These are phyloP conservation scores for Phytomonas serpens DNA, from an alignment of 208 protist species.

Conservation along the genomic window DNA sequence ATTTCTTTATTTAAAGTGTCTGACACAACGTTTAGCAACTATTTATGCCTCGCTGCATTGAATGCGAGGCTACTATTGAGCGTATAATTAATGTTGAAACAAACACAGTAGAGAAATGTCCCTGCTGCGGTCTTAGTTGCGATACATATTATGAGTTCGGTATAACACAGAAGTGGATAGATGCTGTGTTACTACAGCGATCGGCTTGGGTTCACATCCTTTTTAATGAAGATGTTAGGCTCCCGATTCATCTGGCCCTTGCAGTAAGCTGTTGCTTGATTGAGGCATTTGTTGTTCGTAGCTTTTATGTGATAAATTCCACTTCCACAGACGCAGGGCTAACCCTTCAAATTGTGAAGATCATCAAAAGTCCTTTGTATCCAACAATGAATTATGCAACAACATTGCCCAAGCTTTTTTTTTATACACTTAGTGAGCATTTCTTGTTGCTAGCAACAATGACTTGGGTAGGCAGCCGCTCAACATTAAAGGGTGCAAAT, in stretches of 20 bases:
- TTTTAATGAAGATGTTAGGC: conserved; percentile 36
- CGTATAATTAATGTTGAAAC: conserved; percentile 66
- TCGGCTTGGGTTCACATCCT: conserved; percentile 72
- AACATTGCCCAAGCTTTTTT: conserved; percentile 42
- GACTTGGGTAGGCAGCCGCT: conserved; percentile 40
- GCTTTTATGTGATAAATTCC: conserved; percentile 17
- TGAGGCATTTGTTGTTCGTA: conserved; percentile 67
- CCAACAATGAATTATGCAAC: conserved; percentile 36
- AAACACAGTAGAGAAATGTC: conserved; percentile 64
- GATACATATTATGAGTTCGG: conserved; percentile 78
- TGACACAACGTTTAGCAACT: neutral
- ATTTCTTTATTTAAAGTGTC: conserved; percentile 2
- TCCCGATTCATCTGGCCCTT: conserved; percentile 16
- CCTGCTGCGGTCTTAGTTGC: conserved; percentile 35
- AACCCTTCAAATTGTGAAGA: conserved; percentile 62
- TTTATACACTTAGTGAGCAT: conserved; percentile 53
- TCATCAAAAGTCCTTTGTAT: conserved; percentile 35
- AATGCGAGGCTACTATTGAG: conserved; percentile 40
- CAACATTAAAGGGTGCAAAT: conserved; percentile 14
- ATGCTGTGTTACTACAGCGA: conserved; percentile 54
- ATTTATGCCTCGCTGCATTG: conserved; percentile 71
- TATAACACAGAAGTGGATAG: conserved; percentile 64
- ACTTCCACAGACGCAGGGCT: conserved; percentile 13
- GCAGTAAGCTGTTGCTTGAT: conserved; percentile 49
- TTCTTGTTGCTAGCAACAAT: conserved; percentile 37